Conservation (phyloP, 2,329 filamentous ascomycete species). For the Sporothrix luriei region DNA sequence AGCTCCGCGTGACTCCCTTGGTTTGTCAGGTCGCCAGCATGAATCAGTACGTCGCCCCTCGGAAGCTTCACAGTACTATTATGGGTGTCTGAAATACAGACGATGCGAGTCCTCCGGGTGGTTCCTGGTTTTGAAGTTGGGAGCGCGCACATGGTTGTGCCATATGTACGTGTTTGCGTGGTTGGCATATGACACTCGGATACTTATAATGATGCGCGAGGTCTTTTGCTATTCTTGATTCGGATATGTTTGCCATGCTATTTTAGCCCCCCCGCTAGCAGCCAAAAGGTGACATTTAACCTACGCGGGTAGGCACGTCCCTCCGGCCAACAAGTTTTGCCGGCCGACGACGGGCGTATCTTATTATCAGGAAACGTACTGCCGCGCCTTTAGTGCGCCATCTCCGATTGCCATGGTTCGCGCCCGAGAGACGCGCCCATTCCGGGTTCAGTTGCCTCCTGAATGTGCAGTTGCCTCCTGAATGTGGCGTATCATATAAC, state of each 20-base stretch:
- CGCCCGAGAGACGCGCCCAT: too few relatives aligned
- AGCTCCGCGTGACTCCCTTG: slow-evolving; percentile 62
- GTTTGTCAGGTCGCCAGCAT: slow-evolving; percentile 76
- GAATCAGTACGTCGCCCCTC: slow-evolving; percentile 74
- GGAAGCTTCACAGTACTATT: slow-evolving; percentile 65
- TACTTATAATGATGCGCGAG: neutral
- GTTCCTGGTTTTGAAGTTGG: neutral
- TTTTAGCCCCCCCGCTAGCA: slow-evolving; percentile 8
- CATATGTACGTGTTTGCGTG: neutral
- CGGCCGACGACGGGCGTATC: neutral
- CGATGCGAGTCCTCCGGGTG: slow-evolving; percentile 60
- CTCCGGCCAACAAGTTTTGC: slow-evolving; percentile 2
- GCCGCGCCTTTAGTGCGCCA: too few relatives aligned
- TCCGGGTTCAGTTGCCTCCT: too few relatives aligned
- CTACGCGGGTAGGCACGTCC: slow-evolving; percentile 23
- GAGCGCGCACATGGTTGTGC: neutral
- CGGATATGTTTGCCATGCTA: neutral
- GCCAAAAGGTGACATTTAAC: neutral
- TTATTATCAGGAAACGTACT: too few relatives aligned
- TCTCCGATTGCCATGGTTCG: too few relatives aligned
- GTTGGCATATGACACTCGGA: neutral
- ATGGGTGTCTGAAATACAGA: slow-evolving; percentile 78
- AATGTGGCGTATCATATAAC: too few relatives aligned
- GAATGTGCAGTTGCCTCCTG: too few relatives aligned
- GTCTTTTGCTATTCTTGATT: neutral